These are phyloP conservation scores for Sanghuangporus sanghuang DNA, from an alignment of 1,284 basidiomycete genomes.

Conservation along the genomic window DNA sequence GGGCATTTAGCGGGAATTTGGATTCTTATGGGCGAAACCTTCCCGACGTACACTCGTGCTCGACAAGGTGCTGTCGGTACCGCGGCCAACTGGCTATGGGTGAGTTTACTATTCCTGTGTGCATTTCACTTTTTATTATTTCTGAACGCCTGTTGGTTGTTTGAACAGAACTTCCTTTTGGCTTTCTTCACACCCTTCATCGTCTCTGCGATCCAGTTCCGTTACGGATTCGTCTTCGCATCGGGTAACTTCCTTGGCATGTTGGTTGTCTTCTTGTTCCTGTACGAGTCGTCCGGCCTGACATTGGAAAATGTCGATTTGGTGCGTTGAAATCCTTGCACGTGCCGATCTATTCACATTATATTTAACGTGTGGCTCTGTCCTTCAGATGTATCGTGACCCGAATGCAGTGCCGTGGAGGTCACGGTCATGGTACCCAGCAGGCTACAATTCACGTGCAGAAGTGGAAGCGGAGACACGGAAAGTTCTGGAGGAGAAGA, in stretches of 20 bases:
- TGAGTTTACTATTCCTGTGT: constrained; percentile 4
- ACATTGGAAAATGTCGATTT: constrained; percentile 67
- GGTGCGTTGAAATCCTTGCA: constrained; percentile 26
- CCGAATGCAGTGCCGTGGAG: constrained; percentile 64
- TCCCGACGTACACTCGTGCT: constrained; percentile 69
- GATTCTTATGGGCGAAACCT: constrained; percentile 76
- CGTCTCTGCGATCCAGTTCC: constrained; percentile 47
- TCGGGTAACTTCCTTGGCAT: constrained; percentile 57
- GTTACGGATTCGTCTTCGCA: constrained; percentile 68
- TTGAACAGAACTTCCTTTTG: constrained; percentile 58
- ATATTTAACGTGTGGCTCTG: neutral
- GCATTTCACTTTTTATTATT: neutral
- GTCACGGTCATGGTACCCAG: constrained; percentile 50
- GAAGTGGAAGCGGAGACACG: constrained; percentile 35
- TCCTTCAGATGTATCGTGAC: constrained; percentile 65
- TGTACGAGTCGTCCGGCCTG: constrained; percentile 71
- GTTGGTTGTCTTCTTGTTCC: constrained; percentile 68
- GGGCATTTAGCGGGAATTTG: constrained; percentile 47
- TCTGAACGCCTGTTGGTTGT: neutral
- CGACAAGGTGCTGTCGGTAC: constrained; percentile 74
- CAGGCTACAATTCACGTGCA: constrained; percentile 38
- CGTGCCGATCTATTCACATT: constrained; percentile 3
- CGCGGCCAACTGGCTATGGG: constrained; percentile 59
- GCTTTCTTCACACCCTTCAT: constrained; percentile 76
- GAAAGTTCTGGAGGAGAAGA: neutral